Conservation (phyloP, 208 protist species). For the Porcisia hertigi region DNA sequence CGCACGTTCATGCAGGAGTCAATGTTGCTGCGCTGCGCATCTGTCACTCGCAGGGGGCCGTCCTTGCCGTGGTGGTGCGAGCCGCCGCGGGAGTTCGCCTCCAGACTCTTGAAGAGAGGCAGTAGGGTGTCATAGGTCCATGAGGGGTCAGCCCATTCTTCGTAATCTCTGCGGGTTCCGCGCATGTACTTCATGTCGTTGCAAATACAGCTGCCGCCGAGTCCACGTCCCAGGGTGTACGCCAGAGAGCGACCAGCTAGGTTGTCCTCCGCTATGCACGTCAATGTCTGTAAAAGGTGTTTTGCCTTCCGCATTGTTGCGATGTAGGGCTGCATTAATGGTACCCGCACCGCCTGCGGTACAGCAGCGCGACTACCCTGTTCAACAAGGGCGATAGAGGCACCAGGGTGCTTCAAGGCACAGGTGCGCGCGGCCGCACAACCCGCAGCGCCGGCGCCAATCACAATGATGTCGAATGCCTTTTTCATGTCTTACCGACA, state of each 20-base stretch:
- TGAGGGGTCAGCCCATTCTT: conserved; percentile 35
- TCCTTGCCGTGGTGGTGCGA: conserved; percentile 35
- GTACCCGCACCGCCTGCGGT: conserved; percentile 46
- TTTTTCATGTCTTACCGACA: conserved; percentile 13
- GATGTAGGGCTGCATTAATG: conserved; percentile 61
- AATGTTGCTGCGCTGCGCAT: conserved; percentile 54
- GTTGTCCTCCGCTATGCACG: conserved; percentile 31
- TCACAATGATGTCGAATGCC: conserved; percentile 68
- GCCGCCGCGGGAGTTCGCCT: conserved; percentile 46
- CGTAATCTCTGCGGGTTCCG: conserved; percentile 43
- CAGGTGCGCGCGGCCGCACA: conserved; percentile 61
- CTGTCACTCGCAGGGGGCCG: conserved; percentile 47
- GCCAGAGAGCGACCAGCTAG: conserved; percentile 45
- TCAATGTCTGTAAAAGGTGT: conserved; percentile 33
- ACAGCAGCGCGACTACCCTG: conserved; percentile 33
- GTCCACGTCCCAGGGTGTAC: conserved; percentile 45
- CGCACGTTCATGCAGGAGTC: conserved; percentile 71
- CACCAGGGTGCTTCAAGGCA: conserved; percentile 46
- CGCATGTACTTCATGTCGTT: conserved; percentile 77
- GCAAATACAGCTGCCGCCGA: conserved; percentile 61
- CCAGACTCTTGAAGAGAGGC: conserved; percentile 47
- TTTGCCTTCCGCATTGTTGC: conserved; percentile 23
- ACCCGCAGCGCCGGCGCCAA: conserved; percentile 73
- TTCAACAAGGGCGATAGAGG: conserved; percentile 67
- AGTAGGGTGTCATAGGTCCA: conserved; percentile 66